Base-by-base conservation (phyloP, 2,329 filamentous ascomycete species). In the Domatiomyces catenatus region DNA sequence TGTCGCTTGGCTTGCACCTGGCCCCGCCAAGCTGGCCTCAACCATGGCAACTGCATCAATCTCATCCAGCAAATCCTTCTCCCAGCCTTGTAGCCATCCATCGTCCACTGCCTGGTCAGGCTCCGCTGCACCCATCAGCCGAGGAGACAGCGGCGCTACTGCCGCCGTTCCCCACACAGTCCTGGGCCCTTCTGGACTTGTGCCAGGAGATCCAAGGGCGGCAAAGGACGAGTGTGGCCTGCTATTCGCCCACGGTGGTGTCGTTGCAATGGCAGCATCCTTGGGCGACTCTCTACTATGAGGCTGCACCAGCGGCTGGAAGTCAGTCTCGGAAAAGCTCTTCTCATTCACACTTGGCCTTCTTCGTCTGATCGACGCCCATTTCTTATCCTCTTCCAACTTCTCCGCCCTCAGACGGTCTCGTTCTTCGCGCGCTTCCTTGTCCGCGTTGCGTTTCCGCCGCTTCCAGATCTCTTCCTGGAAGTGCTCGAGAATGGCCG, bases 81-180 rank as follows among this genome's bases (percentile, higher is more conserved):
- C 86, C 82, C 82, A 86, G 1, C 82, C 86, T 59, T 85, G 81
- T 15, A 90, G 70, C 89, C 89, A 95, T 0, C 89, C 90, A 63
- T 95, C 89, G 54, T 88, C 79, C 5, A 66, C 60, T 50, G 57
- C 50, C 4, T 54, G 53, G 42, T 66, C 60, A 42, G 68, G 66
- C 2, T 67, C 66, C 24, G 68, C 63, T 8, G 64, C 56, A 4
- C 54, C 59, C 8, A 67, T 54, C 24, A 66, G 66, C 24, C 79
- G 60, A 8, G 76, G 74, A 1, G 81, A 79, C 2, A 79, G 81
- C 0, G 69, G 69, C 0, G 79, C 70, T 2, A 71, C 62, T 2
- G 94, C 69, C 0, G 76, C 79, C 0, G 90, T 96, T n/a, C 90
- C 90, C 90, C 90, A 96, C 0, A 96, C 86, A 0, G 90, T 96